Evolutionary conservation across 1,284 basidiomycete species (phyloP), one percentile per base, ranked within the genome.

Genomic region (Heterobasidion annosum): DNA sequence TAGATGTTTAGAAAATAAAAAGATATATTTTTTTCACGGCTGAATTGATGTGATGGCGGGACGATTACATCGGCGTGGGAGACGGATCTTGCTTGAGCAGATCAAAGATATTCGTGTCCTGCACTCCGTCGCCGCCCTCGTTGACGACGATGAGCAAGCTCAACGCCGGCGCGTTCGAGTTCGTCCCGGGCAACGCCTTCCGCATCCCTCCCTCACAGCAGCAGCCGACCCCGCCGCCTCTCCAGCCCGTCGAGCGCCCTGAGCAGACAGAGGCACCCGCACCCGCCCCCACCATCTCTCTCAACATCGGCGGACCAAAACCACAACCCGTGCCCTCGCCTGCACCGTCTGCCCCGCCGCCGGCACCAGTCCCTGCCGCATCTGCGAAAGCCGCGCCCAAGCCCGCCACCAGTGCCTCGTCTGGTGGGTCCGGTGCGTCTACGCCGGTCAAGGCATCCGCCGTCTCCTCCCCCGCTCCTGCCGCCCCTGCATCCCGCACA

Each of bases 141-240:
- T 25, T 25, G 25, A 25, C 25, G 25, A 25, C 25, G 25, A 85
- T 85, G 83, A 83, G 82, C 73, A 88, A 70, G 68, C 86, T 94
- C 70, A 95, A 94, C 76, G 84, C 88, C 47, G 76, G 79, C 56
- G 92, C 92, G 12, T 93, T 81, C 69, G 78, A 80, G 63, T 95
- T 94, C 71, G 82, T 93, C 52, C 92, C 92, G 19, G 89, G 90
- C 43, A 78, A 74, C 63, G 71, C 70, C 6, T 85, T 88, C 61
- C 63, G 64, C 13, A n/a, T 55, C 8, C 62, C 70, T 12, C 12
- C 34, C 8, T 15, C 25, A 25, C 25, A 67, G 34, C 70, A 69
- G 53, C 64, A 67, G 48, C 58, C 70, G 33, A 65, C 32, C 67
- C 61, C 61, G 42, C 25, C 25, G 3, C 71, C 73, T 12, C 73